phyloP scores from a whole-genome alignment of 2,329 filamentous ascomycete species.

The Kalmusia sp. region DNA sequence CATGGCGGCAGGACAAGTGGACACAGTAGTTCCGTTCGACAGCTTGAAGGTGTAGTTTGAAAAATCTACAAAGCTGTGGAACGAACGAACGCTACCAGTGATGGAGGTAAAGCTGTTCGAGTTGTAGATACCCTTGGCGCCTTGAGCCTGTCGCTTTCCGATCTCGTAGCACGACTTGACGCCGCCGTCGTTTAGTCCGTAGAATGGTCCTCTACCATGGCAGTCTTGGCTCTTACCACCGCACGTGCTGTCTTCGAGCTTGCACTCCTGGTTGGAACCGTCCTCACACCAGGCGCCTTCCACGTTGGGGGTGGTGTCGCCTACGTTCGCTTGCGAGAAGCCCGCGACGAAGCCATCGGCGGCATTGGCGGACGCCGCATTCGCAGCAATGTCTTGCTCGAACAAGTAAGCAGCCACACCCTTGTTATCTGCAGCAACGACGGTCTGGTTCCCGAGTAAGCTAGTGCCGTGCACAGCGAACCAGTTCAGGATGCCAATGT shows the following conservation, averaged over 20 bases:
- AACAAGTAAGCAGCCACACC: conserved; percentile 88
- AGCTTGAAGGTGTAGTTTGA: conserved; percentile 75
- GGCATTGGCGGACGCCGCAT: conserved; percentile 48
- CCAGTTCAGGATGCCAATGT: conserved; percentile 85
- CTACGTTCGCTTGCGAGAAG: conserved; percentile 90
- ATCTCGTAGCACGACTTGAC: conserved; percentile 79
- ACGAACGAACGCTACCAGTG: conserved; percentile 72
- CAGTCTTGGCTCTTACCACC: conserved; percentile 74
- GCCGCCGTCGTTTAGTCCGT: conserved; percentile 67
- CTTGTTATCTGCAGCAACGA: conserved; percentile 95
- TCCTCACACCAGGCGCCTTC: conserved; percentile 90
- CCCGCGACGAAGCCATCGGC: conserved; percentile 81
- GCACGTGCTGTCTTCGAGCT: conserved; percentile 84
- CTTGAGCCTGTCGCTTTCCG: conserved; percentile 72
- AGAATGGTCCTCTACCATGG: conserved; percentile 76
- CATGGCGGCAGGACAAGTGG: conserved; percentile 84
- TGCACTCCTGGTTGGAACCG: conserved; percentile 71
- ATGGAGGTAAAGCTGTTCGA: conserved; percentile 59
- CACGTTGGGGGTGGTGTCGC: conserved; percentile 88
- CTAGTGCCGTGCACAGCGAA: conserved; percentile 93
- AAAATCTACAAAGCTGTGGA: conserved; percentile 88
- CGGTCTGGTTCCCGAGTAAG: conserved; percentile 87
- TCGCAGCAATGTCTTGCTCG: conserved; percentile 69
- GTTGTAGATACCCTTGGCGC: conserved; percentile 66
- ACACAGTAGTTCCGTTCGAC: conserved; percentile 72